These are phyloP conservation scores for Cyathus striatus DNA, from an alignment of 768 basidiomycete species.

Conservation along the genomic window DNA sequence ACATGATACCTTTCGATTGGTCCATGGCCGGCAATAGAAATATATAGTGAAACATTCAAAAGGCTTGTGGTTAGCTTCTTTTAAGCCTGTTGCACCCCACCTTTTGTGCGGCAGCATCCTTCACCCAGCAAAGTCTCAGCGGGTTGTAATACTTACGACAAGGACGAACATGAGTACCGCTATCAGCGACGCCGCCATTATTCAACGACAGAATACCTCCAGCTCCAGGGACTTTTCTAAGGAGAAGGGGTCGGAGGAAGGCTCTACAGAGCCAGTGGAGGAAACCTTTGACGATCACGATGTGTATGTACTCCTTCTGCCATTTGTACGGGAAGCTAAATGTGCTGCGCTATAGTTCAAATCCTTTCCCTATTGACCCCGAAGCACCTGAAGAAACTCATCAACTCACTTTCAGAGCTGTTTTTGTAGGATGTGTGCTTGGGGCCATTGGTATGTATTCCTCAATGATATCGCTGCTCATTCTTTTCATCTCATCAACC, in stretches of 20 bases:
- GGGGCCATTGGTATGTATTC: conserved; percentile 30
- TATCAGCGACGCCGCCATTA: not conserved
- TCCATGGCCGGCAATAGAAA: not conserved
- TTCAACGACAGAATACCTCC: conserved; percentile 2
- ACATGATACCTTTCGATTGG: not conserved
- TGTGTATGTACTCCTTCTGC: conserved; percentile 23
- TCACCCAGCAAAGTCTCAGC: not conserved
- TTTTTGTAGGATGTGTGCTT: conserved; percentile 45
- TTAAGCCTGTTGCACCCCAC: not conserved
- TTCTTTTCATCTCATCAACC: not conserved
- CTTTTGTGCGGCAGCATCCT: not conserved
- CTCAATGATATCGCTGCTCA: not conserved
- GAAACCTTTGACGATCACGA: conserved; percentile 29
- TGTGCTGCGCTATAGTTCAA: conserved; percentile 18
- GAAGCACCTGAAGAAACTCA: conserved; percentile 41
- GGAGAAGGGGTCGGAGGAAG: conserved; percentile 22
- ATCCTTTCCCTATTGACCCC: conserved; percentile 52
- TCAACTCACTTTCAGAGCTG: conserved; percentile 46
- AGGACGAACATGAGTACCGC: conserved; percentile 5
- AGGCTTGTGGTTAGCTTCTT: not conserved
- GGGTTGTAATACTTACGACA: not conserved
- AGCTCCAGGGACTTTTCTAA: conserved; percentile 10
- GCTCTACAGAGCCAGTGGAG: conserved; percentile 12
- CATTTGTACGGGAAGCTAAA: not conserved
- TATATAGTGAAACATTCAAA: not conserved